A percentile compares a stretch with the other conserved stretches of the same genome.
phyloP scores from a whole-genome alignment of 2,329 filamentous ascomycete genomes.

The Fusarium mundagurra region DNA sequence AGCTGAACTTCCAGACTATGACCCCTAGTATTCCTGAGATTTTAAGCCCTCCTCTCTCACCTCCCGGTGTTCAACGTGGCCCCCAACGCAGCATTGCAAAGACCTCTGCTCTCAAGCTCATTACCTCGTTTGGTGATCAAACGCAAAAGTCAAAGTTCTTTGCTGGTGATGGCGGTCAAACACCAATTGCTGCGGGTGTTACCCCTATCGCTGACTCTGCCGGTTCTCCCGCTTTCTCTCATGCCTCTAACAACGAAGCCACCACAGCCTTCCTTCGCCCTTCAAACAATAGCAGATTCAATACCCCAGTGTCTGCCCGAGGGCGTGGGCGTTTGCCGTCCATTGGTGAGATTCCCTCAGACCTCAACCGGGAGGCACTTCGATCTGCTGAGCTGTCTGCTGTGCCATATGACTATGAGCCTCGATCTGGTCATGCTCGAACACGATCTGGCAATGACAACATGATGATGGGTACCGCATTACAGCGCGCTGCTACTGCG shows the following conservation, averaged over 20 bases:
- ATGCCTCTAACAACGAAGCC: conserved; percentile 62
- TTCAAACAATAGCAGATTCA: conserved; percentile 73
- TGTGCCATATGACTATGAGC: conserved; percentile 38
- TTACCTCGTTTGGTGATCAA: conserved; percentile 83
- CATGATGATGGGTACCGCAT: conserved; percentile 55
- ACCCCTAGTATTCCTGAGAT: conserved; percentile 67
- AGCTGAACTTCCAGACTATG: conserved; percentile 65
- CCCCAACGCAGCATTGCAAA: conserved; percentile 75
- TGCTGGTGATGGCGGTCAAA: conserved; percentile 67
- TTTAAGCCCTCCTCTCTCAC: conserved; percentile 78
- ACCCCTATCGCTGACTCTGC: conserved; percentile 89
- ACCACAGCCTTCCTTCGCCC: conserved; percentile 75
- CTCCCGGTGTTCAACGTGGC: conserved; percentile 70
- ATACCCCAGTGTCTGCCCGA: conserved; percentile 73
- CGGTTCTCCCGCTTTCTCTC: conserved; percentile 64
- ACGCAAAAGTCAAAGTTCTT: conserved; percentile 73
- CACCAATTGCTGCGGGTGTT: conserved; percentile 82
- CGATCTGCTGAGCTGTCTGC: conserved; percentile 39
- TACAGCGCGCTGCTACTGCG: conserved; percentile 73
- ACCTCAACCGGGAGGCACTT: conserved; percentile 46
- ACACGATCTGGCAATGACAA: conserved; percentile 56
- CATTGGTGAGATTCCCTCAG: conserved; percentile 69
- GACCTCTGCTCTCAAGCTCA: conserved; percentile 86
- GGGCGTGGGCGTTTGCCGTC: conserved; percentile 75
- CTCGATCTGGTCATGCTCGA: conserved; percentile 47